Evolutionary conservation across 768 basidiomycete species (phyloP).

Genomic region (Hypholoma sublateritium): DNA sequence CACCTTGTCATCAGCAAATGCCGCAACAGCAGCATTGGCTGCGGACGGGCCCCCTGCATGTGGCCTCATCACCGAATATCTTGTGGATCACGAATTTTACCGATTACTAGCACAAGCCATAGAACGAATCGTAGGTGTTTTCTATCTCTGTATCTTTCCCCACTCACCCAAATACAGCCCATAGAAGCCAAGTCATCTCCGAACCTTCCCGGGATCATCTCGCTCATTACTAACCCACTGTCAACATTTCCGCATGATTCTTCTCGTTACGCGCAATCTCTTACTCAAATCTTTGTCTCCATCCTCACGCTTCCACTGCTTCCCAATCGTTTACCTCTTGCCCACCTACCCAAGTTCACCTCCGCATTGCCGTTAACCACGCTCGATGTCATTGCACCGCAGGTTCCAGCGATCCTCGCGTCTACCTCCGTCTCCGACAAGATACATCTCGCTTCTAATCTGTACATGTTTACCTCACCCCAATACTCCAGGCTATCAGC

Average conservation of each 20-base stretch:
- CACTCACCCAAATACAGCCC: slow-evolving; percentile 38
- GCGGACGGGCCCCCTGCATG: slow-evolving; percentile 30
- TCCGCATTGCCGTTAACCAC: slow-evolving; percentile 55
- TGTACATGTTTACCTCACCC: slow-evolving; percentile 62
- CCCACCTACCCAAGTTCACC: slow-evolving; percentile 63
- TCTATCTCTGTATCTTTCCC: background rate
- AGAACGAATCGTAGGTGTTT: slow-evolving; percentile 47
- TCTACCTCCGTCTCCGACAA: slow-evolving; percentile 30
- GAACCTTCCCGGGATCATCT: slow-evolving; percentile 44
- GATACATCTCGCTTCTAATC: slow-evolving; percentile 72
- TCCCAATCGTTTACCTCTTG: slow-evolving; percentile 69
- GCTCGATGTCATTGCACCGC: slow-evolving; percentile 28
- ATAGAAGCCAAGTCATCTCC: slow-evolving; percentile 56
- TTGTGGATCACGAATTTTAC: slow-evolving; percentile 50
- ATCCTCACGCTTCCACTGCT: slow-evolving; percentile 77
- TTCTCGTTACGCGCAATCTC: slow-evolving; percentile 27
- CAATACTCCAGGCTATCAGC: slow-evolving; percentile 53
- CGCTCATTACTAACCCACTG: background rate
- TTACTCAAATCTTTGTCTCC: slow-evolving; percentile 44
- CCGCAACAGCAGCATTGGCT: slow-evolving; percentile 26
- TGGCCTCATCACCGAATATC: slow-evolving; percentile 39
- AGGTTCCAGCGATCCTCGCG: slow-evolving; percentile 25
- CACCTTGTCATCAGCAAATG: slow-evolving; percentile 38
- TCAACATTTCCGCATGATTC: slow-evolving; percentile 24
- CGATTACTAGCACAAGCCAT: slow-evolving; percentile 39